Conservation (phyloP, 2,329 filamentous ascomycete genomes). For the Calonectria pauciramosa region DNA sequence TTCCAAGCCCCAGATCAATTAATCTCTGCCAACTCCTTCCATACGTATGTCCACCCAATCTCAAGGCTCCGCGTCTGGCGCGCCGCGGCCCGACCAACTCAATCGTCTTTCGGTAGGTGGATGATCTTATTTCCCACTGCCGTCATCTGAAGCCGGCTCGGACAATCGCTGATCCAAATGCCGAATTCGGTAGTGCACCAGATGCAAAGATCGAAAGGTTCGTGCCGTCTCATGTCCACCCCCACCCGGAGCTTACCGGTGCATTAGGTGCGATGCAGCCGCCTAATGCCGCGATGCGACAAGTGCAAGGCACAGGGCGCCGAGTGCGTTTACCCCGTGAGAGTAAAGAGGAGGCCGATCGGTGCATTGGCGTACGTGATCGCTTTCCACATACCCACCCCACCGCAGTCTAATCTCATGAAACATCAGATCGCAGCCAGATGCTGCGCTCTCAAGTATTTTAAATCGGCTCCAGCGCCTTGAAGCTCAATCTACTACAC, state of each 20-base stretch:
- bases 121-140: background rate
- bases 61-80: background rate
- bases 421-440: background rate
- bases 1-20: background rate
- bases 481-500: background rate
- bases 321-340: background rate
- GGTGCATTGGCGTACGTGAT: background rate
- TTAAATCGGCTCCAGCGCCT: slow-evolving; percentile 1
- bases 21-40: background rate
- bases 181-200: background rate
- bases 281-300: slow-evolving; percentile 5
- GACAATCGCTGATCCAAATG: background rate
- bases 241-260: slow-evolving; percentile 1
- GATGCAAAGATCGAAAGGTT: slow-evolving; percentile 19
- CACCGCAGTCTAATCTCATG: background rate
- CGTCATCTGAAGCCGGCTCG: background rate
- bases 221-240: background rate
- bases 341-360: background rate
- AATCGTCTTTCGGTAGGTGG: background rate
- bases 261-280: background rate
- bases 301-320: background rate
- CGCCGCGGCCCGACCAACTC: background rate
- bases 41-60: background rate
- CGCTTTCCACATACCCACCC: background rate
- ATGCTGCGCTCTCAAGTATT: background rate